Conservation (phyloP, 2,329 filamentous ascomycete species). For the Nemania bipapillata region DNA sequence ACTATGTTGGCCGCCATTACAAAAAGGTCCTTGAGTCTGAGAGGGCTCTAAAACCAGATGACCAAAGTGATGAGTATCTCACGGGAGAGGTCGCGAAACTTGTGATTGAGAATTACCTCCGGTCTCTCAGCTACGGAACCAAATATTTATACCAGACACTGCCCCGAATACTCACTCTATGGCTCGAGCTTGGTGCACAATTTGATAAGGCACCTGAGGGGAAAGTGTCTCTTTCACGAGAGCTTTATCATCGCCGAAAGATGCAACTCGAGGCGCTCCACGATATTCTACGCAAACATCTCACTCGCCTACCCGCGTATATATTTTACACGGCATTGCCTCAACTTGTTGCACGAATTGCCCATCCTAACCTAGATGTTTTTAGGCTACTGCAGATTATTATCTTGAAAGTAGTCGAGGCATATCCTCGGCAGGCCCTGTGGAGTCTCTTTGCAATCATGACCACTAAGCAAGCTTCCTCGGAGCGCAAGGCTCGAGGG, state of each 20-base stretch:
- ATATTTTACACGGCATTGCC: conserved; percentile 85
- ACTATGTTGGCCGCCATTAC: conserved; percentile 96
- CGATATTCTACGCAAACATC: conserved; percentile 80
- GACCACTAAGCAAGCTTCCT: conserved; percentile 74
- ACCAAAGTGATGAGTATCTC: conserved; percentile 79
- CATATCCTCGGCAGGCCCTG: conserved; percentile 89
- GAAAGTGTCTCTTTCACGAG: conserved; percentile 63
- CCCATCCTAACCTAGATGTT: conserved; percentile 81
- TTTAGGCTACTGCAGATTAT: conserved; percentile 81
- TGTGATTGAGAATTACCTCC: conserved; percentile 91
- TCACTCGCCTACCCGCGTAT: conserved; percentile 76
- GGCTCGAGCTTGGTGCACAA: conserved; percentile 88
- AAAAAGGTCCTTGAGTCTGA: conserved; percentile 94
- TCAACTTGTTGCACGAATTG: conserved; percentile 95
- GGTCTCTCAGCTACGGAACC: conserved; percentile 85
- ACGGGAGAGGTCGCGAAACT: conserved; percentile 84
- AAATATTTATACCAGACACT: conserved; percentile 97
- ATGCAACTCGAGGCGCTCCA: conserved; percentile 77
- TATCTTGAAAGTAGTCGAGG: conserved; percentile 83
- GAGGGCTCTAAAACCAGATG: conserved; percentile 77
- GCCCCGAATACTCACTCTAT: conserved; percentile 89
- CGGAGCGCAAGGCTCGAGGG: conserved; percentile 70
- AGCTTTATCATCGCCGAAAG: conserved; percentile 67
- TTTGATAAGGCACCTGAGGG: conserved; percentile 70
- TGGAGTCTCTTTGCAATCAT: conserved; percentile 92